Base-by-base conservation (phyloP, 1,284 basidiomycete species). In the Cerrena zonata region DNA sequence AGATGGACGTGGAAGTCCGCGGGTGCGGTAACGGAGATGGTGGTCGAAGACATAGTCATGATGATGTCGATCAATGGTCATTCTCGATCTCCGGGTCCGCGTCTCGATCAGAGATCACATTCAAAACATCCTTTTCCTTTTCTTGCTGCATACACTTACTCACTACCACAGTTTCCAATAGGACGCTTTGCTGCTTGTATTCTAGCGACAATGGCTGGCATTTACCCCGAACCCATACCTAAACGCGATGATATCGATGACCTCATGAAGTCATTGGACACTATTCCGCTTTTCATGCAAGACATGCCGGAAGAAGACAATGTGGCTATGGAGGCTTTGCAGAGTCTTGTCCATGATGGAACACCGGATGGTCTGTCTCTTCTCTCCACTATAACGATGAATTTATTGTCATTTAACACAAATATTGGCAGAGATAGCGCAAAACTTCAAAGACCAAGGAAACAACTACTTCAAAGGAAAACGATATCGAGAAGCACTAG, bases 1-100 rank as follows among this genome's bases (percentile, higher is more conserved):
- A 99, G 83, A 67, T 99, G 96, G 55, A 98, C 94, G 73, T 99
- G 94, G 66, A 94, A 96, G 73, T 96, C 93, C 42, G 92, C 91
- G 18, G 93, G 93, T 0, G 89, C 81, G 5, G 77, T 67, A 42
- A 94, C 66, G 43, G 71, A 64, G 50, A 82, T 73, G 47, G 73
- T 71, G 61, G 41, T 42, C 13, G 25, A 43, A 23, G 38, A 38
- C 52, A 50, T 50, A 19, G 23, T 44, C n/a, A n/a, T n/a, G n/a
- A n/a, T n/a, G n/a, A n/a, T n/a, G n/a, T n/a, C n/a, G n/a, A n/a
- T n/a, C n/a, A n/a, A n/a, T n/a, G n/a, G n/a, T n/a, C n/a, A n/a
- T n/a, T n/a, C n/a, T n/a, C n/a, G n/a, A n/a, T n/a, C n/a, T n/a
- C n/a, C n/a, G n/a, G n/a, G n/a, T n/a, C n/a, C n/a, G n/a, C n/a